Conservation (phyloP, 176 grass and related monocot genomes). For the Aechmea fasciata region DNA sequence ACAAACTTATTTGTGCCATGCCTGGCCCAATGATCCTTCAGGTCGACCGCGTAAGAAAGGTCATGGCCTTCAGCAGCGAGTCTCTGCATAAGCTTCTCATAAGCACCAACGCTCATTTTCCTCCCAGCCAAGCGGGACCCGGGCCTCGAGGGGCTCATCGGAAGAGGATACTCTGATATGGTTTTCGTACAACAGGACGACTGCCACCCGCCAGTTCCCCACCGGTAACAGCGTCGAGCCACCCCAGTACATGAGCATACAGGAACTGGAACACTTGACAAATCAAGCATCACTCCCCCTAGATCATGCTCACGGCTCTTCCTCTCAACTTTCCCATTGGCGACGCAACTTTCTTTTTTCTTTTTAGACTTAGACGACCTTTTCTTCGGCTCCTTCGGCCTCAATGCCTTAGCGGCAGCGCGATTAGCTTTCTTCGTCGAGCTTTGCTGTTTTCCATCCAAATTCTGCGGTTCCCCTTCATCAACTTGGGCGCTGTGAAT, state of each 20-base stretch:
- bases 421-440: conserved; percentile 8
- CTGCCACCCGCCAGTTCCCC: conserved; percentile 25
- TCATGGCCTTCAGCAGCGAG: conserved; percentile 7
- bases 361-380: neutral
- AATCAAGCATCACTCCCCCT: conserved; percentile 3
- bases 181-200: conserved; percentile 26
- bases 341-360: conserved; percentile 11
- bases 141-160: conserved; percentile 20
- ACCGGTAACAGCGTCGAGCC: conserved; percentile 17
- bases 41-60: neutral
- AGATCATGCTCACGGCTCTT: conserved; percentile 10
- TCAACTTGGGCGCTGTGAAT: neutral
- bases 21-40: conserved; percentile 4
- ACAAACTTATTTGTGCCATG: conserved; percentile 3
- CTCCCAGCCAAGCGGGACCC: conserved; percentile 18
- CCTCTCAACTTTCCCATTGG: conserved; percentile 4
- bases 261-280: conserved; percentile 18
- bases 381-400: conserved; percentile 18
- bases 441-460: neutral
- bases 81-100: conserved; percentile 21
- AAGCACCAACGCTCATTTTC: conserved; percentile 28
- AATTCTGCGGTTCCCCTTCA: neutral
- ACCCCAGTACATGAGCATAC: conserved; percentile 24
- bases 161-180: conserved; percentile 25
- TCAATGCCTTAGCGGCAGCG: neutral